phyloP scores from a whole-genome alignment of 495 filamentous ascomycete species.

The Podospora tetraspora region DNA sequence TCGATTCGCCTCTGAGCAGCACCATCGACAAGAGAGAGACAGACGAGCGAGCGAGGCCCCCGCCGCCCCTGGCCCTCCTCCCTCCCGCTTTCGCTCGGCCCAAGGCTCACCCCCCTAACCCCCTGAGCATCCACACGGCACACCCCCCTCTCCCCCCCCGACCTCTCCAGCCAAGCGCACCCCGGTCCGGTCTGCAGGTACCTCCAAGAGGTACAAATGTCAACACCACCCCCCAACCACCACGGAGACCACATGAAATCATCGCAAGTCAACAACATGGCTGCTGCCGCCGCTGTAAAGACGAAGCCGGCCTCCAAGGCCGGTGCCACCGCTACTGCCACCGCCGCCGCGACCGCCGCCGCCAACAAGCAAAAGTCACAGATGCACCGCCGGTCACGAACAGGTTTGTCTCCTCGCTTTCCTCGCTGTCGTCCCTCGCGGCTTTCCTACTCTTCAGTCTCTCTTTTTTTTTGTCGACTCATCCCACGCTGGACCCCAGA shows the following conservation, averaged over 20 bases:
- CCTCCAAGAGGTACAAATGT: slow-evolving; percentile 54
- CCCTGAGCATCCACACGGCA: slow-evolving; percentile 13
- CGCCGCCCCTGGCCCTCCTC: slow-evolving; percentile 31
- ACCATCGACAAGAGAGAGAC: slow-evolving; percentile 25
- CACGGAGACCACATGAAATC: slow-evolving; percentile 46
- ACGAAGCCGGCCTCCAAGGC: slow-evolving; percentile 50
- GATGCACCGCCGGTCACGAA: slow-evolving; percentile 88
- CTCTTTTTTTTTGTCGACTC: not conserved
- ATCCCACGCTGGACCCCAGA: slow-evolving; percentile 3
- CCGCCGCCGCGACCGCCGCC: slow-evolving; percentile 47
- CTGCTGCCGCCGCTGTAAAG: slow-evolving; percentile 49
- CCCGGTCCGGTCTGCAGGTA: slow-evolving; percentile 41
- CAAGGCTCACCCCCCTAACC: slow-evolving; percentile 28
- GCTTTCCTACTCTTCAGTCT: not conserved
- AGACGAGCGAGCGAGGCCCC: slow-evolving; percentile 22
- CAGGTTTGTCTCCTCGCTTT: slow-evolving; percentile 57
- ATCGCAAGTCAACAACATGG: slow-evolving; percentile 52
- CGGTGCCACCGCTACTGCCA: slow-evolving; percentile 45
- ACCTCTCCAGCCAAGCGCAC: slow-evolving; percentile 29
- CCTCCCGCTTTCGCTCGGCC: slow-evolving; percentile 46
- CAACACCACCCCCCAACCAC: slow-evolving; percentile 53
- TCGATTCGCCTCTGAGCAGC: slow-evolving; percentile 23
- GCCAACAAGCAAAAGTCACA: slow-evolving; percentile 63
- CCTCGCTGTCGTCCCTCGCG: slow-evolving; percentile 4
- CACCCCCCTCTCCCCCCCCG: not conserved